These are phyloP conservation scores for Entomortierella chlamydospora DNA, from an alignment of 192 early-diverging fungal species.

Conservation along the genomic window DNA sequence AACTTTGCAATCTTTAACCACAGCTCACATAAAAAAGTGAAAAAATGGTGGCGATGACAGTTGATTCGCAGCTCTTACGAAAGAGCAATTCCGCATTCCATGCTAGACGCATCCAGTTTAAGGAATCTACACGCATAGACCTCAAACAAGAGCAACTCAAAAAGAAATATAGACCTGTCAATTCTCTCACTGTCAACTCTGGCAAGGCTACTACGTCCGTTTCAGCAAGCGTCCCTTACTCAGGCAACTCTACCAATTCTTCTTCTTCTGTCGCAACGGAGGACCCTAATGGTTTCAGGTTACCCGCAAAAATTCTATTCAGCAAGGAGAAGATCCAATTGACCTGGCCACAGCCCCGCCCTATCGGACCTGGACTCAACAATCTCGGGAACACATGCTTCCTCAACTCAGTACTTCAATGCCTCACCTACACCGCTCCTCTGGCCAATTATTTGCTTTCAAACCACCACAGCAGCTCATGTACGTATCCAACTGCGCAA, in stretches of 20 bases:
- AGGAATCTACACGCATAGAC: constrained; percentile 66
- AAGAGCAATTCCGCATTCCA: constrained; percentile 46
- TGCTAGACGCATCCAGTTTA: constrained; percentile 72
- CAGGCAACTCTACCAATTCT: constrained; percentile 1
- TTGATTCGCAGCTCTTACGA: constrained; percentile 38
- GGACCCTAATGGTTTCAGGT: constrained; percentile 70
- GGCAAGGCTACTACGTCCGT: neutral
- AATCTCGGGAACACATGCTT: constrained; percentile 86
- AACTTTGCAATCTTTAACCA: too few relatives aligned
- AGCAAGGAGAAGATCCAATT: constrained; percentile 63
- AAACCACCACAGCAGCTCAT: constrained; percentile 68
- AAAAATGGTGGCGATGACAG: constrained; percentile 29
- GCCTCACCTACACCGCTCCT: constrained; percentile 80
- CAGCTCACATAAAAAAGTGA: too few relatives aligned
- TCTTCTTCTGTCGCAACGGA: constrained; percentile 22
- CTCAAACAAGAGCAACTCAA: constrained; percentile 69
- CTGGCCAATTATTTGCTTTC: constrained; percentile 75
- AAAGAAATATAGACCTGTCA: constrained; percentile 74
- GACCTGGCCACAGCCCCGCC: constrained; percentile 65
- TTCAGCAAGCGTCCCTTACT: constrained; percentile 11
- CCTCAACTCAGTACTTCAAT: constrained; percentile 84
- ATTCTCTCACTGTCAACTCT: constrained; percentile 34
- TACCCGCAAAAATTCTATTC: constrained; percentile 63
- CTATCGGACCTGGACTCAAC: constrained; percentile 75
- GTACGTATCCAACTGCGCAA: constrained; percentile 54